Percentiles rank a stretch among this genome's conserved stretches.
phyloP scores from a whole-genome alignment of 495 filamentous ascomycete species.

The Penicillium maclennaniae region DNA sequence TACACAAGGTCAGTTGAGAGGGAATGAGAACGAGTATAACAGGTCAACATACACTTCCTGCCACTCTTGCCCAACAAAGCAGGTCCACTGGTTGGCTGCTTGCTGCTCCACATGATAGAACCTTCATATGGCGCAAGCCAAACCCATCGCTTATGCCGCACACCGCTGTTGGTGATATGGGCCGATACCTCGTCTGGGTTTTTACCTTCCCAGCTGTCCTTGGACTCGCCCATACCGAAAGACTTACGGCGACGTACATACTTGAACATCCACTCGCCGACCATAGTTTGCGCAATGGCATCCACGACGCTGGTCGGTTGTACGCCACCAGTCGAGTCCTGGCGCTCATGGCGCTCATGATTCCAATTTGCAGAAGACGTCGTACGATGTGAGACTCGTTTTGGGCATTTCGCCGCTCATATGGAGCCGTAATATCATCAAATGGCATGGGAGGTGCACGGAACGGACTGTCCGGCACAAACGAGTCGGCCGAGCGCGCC shows the following conservation, averaged over 20 bases:
- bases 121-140: conserved; percentile 97
- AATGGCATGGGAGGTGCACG: conserved; percentile 66
- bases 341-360: conserved; percentile 34
- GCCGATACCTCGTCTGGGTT: conserved; percentile 50
- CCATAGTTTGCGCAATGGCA: conserved; percentile 97
- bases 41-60: conserved; percentile 73
- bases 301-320: conserved; percentile 87
- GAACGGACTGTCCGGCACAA: conserved; percentile 61
- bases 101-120: conserved; percentile 96
- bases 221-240: conserved; percentile 68
- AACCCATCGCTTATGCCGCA: conserved; percentile 95
- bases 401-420: conserved; percentile 15
- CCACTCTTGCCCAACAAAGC: conserved; percentile 93
- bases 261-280: conserved; percentile 99
- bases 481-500: conserved; percentile 60
- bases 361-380: conserved; percentile 20
- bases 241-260: conserved; percentile 91
- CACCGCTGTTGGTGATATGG: conserved; percentile 53
- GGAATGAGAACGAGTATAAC: neutral
- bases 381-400: conserved; percentile 21
- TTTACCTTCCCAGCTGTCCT: conserved; percentile 54
- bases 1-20: conserved; percentile 17
- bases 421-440: conserved; percentile 66
- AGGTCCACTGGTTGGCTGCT: conserved; percentile 84
- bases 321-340: conserved; percentile 56